Evolutionary conservation across 2,329 filamentous ascomycete species (phyloP).

Genomic region (Fusarium longipes): DNA sequence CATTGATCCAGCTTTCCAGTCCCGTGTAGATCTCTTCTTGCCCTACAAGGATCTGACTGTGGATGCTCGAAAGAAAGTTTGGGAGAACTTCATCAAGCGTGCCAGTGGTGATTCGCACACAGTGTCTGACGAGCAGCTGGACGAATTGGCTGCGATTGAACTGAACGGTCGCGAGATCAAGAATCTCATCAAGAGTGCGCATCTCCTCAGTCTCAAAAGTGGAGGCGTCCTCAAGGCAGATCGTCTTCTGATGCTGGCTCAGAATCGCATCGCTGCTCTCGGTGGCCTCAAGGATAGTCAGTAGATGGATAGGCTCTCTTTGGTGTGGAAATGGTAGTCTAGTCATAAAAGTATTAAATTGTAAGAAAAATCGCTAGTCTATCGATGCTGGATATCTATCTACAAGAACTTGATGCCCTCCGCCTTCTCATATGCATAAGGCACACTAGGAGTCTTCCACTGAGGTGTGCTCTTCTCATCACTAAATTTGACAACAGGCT

Average conservation of each 20-base stretch:
- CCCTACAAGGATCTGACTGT: constrained; percentile 48
- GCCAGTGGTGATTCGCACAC: constrained; percentile 45
- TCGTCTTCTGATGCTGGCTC: constrained; percentile 48
- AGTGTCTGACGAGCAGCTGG: constrained; percentile 44
- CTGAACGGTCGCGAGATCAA: constrained; percentile 64
- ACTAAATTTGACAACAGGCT: constrained; percentile 13
- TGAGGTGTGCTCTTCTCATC: neutral
- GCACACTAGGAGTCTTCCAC: constrained; percentile 25
- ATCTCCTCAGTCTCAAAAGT: constrained; percentile 50
- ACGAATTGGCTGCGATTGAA: constrained; percentile 52
- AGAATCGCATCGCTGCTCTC: constrained; percentile 46
- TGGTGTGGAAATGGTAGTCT: no score
- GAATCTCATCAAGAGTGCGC: constrained; percentile 56
- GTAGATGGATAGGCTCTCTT: no score
- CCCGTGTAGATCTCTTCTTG: constrained; percentile 49
- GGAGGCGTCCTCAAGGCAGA: constrained; percentile 47
- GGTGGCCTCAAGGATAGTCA: neutral
- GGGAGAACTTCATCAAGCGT: constrained; percentile 51
- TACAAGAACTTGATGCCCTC: constrained; percentile 5
- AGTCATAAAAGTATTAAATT: no score
- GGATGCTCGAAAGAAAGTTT: constrained; percentile 49
- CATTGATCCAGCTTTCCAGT: constrained; percentile 54
- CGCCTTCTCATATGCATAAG: constrained; percentile 23
- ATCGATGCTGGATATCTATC: no score
- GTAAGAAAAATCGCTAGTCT: no score